Percentiles rank a stretch among this genome's conserved stretches.
Conservation (phyloP, 1,284 basidiomycete genomes). For the Cutaneotrichosporon curvatum region DNA sequence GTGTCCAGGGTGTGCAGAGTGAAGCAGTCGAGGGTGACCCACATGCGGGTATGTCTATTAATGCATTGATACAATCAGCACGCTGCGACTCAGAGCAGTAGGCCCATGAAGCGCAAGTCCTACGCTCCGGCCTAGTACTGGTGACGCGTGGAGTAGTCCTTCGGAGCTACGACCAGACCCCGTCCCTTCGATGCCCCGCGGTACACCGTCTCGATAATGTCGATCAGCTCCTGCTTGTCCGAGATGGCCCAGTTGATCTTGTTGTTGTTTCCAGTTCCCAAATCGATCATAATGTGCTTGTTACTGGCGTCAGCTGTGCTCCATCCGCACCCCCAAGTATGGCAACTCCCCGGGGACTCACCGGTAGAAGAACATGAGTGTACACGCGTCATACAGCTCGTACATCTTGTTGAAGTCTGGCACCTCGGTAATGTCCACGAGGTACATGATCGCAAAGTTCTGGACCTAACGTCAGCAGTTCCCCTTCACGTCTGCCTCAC, state of each 20-base stretch:
- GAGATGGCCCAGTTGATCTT: conserved; percentile 99
- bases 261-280: conserved; percentile 99
- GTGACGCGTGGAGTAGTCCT: conserved; percentile 47
- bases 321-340: neutral
- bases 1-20: conserved; percentile 52
- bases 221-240: conserved; percentile 95
- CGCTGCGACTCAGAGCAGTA: too few species aligned
- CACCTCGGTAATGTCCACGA: conserved; percentile 92
- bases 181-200: conserved; percentile 95
- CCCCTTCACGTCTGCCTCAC: too few species aligned
- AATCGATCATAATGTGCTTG: conserved; percentile 99
- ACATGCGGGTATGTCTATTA: neutral
- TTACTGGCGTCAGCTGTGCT: conserved; percentile 54
- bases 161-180: conserved; percentile 91
- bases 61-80: conserved; percentile 2
- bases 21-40: neutral
- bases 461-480: conserved; percentile 54
- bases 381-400: conserved; percentile 81
- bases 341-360: conserved; percentile 48
- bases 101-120: too few species aligned
- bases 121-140: conserved; percentile 42
- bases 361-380: conserved; percentile 98
- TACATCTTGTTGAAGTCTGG: conserved; percentile 92
- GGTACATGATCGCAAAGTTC: conserved; percentile 96
- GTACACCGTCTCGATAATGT: conserved; percentile 98